Evolutionary conservation across 1,284 basidiomycete species (phyloP), one percentile per base, ranked within the genome.

Genomic region (Cerioporus squamosus): DNA sequence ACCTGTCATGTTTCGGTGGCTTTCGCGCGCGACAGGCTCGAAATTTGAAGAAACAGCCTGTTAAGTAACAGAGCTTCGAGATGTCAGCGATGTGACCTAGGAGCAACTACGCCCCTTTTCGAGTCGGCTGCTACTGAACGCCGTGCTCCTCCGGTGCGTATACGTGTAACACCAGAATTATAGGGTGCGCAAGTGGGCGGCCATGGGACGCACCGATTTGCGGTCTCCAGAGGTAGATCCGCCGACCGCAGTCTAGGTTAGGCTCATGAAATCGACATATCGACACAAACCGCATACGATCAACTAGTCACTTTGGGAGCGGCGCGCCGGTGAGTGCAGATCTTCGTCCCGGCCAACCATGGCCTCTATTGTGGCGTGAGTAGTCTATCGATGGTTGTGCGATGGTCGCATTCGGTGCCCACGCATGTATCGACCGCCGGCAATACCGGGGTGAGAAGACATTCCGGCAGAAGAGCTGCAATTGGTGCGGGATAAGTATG

Each of bases 61-160:
- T 29, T 9, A n/a, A n/a, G n/a, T n/a, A n/a, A n/a, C n/a, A n/a
- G 26, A 29, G 9, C 33, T 15, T 36, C 33, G 33, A 36, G 33
- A 36, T 12, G 33, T 15, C 33, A 36, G 33, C 12, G 33, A 36
- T 15, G 33, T 10, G 33, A 15, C 33, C 33, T 10, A 10, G 33
- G 14, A 12, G 6, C 12, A 10, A 10, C 10, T 36, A 10, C 33
- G 12, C 33, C 33, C 33, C 33, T 4, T 36, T 36, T 36, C 14
- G 33, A 26, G 39, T 57, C 56, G 53, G 38, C 39, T 48, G 45
- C 33, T 57, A 53, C 51, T 57, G 45, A 53, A 57, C 56, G 56
- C 56, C 51, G 50, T 39, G 24, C 38, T n/a, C 0, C 45, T 5
- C 31, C 40, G 5, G 40, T 42, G 40, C 40, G 3, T 42, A 42